Base-by-base conservation (phyloP, 2,329 filamentous ascomycete genomes). In the Aspergillus sp. region DNA sequence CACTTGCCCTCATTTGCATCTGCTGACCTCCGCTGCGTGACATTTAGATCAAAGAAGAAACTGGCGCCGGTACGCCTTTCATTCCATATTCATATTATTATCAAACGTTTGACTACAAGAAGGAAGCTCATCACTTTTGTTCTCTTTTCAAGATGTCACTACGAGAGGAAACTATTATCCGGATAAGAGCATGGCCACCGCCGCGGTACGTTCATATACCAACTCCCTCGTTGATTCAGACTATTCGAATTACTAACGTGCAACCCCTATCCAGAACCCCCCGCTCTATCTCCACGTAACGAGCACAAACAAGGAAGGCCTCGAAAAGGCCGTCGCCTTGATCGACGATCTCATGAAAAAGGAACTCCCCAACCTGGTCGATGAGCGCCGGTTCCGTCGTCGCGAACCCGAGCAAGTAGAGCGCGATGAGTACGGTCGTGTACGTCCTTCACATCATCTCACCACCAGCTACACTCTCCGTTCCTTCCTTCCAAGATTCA, bases 1-100 rank as follows among this genome's bases (percentile, higher is more conserved):
- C 32, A 68, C 70, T 69, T 78, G 77, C 82, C 85, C 86, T 89
- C 87, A 87, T 87, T 91, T 89, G 87, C 91, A 91, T 88, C 87
- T 95, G 92, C 93, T 98, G 88, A 97, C 93, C 87, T 89, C 85
- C 81, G 81, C 81, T 89, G 85, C 88, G 86, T 95, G 88, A 87
- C 80, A 90, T 91, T 73, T 93, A 99, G 95, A 99, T 99, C 74
- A 96, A 97, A 89, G 94, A 97, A 84, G 92, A 97, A 74, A 98
- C 94, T 89, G 95, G 95, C 86, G 94, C 95, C 85, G 95, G 95
- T 99, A 99, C 89, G 93, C 87, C 83, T 77, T 36, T 79, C 77
- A 70, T 65, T 71, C 71, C 68, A 68, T 69, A 67, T 69, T 76
- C 78, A 76, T 72, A 36, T 12, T 36, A 12, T 36, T 76, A 71